A percentile compares a stretch with the other conserved stretches of the same genome.
phyloP scores from a whole-genome alignment of 345 rosid genomes.

The Abelmoschus esculentus region DNA sequence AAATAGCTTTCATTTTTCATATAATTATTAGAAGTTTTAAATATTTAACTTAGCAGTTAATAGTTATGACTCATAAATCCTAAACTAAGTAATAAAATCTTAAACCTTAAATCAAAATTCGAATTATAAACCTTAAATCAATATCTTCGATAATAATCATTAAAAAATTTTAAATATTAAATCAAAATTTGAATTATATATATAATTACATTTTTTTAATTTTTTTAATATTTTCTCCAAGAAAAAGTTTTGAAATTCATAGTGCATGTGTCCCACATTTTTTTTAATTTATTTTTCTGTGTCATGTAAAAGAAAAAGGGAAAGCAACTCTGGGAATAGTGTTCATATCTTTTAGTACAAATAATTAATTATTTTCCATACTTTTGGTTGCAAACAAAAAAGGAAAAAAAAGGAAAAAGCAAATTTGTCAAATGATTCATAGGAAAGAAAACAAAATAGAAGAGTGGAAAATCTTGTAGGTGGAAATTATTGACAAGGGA shows the following conservation, averaged over 20 bases:
- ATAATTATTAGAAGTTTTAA: no score
- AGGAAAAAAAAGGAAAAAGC: not conserved
- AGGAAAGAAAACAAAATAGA: not conserved
- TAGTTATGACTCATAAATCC: no score
- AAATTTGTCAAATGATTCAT: not conserved
- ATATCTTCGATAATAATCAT: no score
- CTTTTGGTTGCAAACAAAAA: no score
- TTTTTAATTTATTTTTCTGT: not conserved
- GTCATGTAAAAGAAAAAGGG: not conserved
- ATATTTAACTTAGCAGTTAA: no score
- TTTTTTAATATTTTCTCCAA: not conserved
- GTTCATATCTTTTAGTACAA: no score
- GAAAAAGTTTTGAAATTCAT: not conserved
- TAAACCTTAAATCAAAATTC: no score
- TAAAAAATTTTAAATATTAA: no score
- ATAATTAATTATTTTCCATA: no score
- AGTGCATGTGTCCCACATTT: slow-evolving; percentile 1
- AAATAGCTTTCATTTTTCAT: no score
- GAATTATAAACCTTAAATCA: no score
- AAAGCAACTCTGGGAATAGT: not conserved
- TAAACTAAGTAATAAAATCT: no score
- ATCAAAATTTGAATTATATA: not conserved
- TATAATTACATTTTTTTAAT: not conserved
- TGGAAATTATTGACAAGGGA: not conserved
- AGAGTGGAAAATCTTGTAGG: not conserved